These are phyloP conservation scores for Erodium moschatum DNA, from an alignment of 441 rosid genomes.

Conservation along the genomic window DNA sequence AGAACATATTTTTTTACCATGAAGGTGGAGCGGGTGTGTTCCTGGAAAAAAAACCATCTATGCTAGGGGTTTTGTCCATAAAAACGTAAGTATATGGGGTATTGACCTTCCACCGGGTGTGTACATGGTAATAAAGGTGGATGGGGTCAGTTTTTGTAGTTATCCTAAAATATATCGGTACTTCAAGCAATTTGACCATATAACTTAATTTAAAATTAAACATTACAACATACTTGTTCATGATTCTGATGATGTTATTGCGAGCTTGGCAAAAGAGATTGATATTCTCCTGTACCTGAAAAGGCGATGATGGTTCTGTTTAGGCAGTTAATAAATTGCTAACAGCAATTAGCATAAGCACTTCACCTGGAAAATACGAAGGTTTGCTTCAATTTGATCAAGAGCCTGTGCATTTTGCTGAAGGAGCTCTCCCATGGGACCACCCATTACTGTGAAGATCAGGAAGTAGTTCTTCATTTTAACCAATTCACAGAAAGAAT, in stretches of 20 bases:
- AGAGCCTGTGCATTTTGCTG: slow-evolving; percentile 9
- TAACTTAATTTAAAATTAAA: background rate
- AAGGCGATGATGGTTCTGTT: slow-evolving; percentile 8
- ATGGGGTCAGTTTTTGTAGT: no score
- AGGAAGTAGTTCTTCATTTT: background rate
- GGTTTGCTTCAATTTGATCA: background rate
- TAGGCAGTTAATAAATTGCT: background rate
- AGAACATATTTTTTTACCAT: no score
- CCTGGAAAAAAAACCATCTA: no score
- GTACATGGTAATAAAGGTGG: no score
- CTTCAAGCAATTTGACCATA: background rate
- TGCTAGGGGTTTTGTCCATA: no score
- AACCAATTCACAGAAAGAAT: background rate
- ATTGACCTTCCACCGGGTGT: no score
- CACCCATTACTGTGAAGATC: background rate
- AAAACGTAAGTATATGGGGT: no score
- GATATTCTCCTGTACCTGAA: slow-evolving; percentile 43
- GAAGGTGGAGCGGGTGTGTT: no score
- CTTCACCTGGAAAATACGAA: background rate
- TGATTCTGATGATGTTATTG: slow-evolving; percentile 33
- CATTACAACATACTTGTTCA: slow-evolving; percentile 34
- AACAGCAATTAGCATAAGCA: background rate
- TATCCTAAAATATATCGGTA: background rate
- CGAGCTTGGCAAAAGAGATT: slow-evolving; percentile 35
- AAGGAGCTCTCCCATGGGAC: slow-evolving; percentile 3